Evolutionary conservation across 768 basidiomycete species (phyloP).

Genomic region (Mycena galericulata): DNA sequence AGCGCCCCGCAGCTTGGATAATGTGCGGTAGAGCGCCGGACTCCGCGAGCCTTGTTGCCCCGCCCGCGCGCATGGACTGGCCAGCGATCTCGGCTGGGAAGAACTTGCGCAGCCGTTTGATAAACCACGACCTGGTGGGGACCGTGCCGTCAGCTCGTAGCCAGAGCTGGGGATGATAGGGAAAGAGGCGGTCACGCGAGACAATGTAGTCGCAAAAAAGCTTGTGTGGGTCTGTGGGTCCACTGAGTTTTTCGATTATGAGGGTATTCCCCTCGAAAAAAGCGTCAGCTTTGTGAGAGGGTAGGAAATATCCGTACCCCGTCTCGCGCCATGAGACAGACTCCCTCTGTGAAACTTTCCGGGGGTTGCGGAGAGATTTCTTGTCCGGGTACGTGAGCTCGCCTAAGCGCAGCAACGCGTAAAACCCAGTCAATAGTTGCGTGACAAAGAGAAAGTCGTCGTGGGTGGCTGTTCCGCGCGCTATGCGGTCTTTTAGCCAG

Average conservation of each 20-base stretch:
- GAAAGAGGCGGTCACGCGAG: slow-evolving; percentile 31
- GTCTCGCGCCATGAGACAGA: slow-evolving; percentile 3
- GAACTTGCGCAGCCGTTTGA: slow-evolving; percentile 25
- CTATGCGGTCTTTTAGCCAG: no score
- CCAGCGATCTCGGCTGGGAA: slow-evolving; percentile 39
- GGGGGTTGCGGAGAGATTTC: background rate
- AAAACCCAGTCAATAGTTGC: slow-evolving; percentile 34
- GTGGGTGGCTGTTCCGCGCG: background rate
- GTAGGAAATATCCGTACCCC: slow-evolving; percentile 23
- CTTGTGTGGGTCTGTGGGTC: background rate
- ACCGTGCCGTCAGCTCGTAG: slow-evolving; percentile 34
- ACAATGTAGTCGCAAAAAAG: slow-evolving; percentile 29
- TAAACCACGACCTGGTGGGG: slow-evolving; percentile 46
- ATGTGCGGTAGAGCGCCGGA: slow-evolving; percentile 38
- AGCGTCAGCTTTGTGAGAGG: background rate
- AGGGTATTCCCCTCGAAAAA: slow-evolving; percentile 12
- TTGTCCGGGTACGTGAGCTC: slow-evolving; percentile 39
- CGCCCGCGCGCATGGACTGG: slow-evolving; percentile 49
- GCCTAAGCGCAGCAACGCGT: slow-evolving; percentile 33
- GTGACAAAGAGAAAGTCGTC: slow-evolving; percentile 26
- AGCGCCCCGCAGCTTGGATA: slow-evolving; percentile 49
- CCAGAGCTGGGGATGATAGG: slow-evolving; percentile 40
- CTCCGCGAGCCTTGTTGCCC: slow-evolving; percentile 48
- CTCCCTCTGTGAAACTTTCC: slow-evolving; percentile 32
- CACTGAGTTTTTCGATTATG: background rate